These are phyloP conservation scores for Hirschioporus abietinus DNA, from an alignment of 768 basidiomycete species.

Conservation along the genomic window DNA sequence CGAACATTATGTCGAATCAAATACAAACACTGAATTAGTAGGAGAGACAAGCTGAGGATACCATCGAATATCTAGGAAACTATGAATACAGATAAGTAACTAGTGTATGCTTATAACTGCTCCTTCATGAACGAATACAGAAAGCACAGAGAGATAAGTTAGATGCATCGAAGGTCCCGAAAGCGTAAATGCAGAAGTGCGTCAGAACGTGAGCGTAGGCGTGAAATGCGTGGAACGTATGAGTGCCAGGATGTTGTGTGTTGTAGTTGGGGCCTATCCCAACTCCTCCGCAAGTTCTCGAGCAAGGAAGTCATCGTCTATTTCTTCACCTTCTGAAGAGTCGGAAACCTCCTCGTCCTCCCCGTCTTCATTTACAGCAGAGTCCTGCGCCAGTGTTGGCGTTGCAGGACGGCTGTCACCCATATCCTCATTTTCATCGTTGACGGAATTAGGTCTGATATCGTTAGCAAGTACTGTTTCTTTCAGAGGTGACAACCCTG, in stretches of 20 bases:
- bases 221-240: neutral
- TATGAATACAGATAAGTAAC: neutral
- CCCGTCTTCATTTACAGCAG: slow-evolving; percentile 22
- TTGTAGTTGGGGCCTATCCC: slow-evolving; percentile 42
- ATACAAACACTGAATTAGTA: too few species aligned
- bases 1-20: too few species aligned
- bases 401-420: slow-evolving; percentile 8
- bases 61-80: neutral
- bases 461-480: slow-evolving; percentile 58
- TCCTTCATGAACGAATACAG: neutral
- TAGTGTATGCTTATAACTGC: neutral
- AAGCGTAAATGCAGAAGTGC: neutral
- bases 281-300: slow-evolving; percentile 72
- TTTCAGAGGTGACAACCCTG: slow-evolving; percentile 63
- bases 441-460: slow-evolving; percentile 21
- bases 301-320: slow-evolving; percentile 78
- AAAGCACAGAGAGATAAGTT: slow-evolving; percentile 1
- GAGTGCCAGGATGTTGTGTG: neutral
- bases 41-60: neutral
- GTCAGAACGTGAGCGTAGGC: neutral
- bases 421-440: slow-evolving; percentile 15
- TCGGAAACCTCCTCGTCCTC: slow-evolving; percentile 43
- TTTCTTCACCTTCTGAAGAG: slow-evolving; percentile 45
- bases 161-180: neutral
- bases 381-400: slow-evolving; percentile 11